Conservation (phyloP, 768 basidiomycete species). For the Strobilomyces dryophilus region DNA sequence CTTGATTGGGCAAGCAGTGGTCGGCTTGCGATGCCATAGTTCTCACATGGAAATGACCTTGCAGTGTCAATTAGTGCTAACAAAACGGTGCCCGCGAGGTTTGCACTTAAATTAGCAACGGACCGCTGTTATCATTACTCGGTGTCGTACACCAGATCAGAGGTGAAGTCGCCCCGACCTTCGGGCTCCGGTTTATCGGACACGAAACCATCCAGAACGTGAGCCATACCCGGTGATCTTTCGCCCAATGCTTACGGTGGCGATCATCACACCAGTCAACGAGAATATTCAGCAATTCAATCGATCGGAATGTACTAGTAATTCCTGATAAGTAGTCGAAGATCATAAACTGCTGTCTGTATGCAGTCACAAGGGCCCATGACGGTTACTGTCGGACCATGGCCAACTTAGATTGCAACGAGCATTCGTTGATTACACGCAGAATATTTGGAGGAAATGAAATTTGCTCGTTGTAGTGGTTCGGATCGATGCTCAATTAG, state of each 20-base stretch:
- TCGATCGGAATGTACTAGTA: background rate
- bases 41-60: too few species aligned
- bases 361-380: background rate
- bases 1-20: too few species aligned
- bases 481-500: too few species aligned
- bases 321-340: background rate
- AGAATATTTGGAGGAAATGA: too few species aligned
- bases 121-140: background rate
- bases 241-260: background rate
- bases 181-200: too few species aligned
- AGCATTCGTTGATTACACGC: too few species aligned
- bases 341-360: background rate
- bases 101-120: constrained; percentile 1
- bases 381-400: too few species aligned
- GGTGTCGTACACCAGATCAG: constrained; percentile 2
- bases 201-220: too few species aligned
- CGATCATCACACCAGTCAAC: background rate
- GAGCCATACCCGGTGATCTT: background rate
- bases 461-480: too few species aligned
- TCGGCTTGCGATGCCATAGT: too few species aligned
- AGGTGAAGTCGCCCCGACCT: background rate
- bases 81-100: background rate
- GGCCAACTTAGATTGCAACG: too few species aligned
- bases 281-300: background rate
- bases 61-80: background rate